Evolutionary conservation across 2,329 filamentous ascomycete species (phyloP), one percentile per base, ranked within the genome.

Genomic region (Penicillium frequentans): DNA sequence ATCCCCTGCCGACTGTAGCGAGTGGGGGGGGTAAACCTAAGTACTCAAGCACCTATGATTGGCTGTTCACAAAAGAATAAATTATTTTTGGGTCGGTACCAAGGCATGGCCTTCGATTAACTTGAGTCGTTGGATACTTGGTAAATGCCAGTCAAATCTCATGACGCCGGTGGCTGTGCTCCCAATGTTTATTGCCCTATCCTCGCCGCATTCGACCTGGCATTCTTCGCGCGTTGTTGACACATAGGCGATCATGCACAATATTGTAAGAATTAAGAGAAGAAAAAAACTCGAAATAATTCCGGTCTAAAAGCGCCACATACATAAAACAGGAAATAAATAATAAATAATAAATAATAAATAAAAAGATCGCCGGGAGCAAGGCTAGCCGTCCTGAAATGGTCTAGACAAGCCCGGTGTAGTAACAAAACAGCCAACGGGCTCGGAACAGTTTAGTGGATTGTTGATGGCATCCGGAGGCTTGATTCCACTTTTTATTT

Each of bases 131-230:
- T 39, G 39, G 23, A 42, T 42, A 42, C 19, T 16, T 31, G 27
- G 3, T 10, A 42, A 37, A 33, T 54, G 11, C 51, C 51, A 31
- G 16, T 16, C 23, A 24, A 29, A 23, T 33, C 31, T 24, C 19
- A 59, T 65, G 63, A 65, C 63, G 60, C 57, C 51, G 46, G 61
- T 65, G 63, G 63, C 63, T 61, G 56, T 60, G 54, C 48, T 52
- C 46, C 54, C 54, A 47, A 53, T 48, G 33, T 52, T n/a, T 26
- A 49, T 44, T 33, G 10, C 21, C 29, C 29, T 29, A 54, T 42
- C 45, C 19, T 51, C 53, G 49, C 48, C 26, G 39, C 35, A 59
- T 39, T 33, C 19, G 26, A 33, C 60, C 35, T 13, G 23, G 45
- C 53, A 64, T 64, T 64, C 62, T 49, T 57, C 44, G 49, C 44